These are phyloP conservation scores for Candida alai DNA, from an alignment of 805 yeast species.

Conservation along the genomic window DNA sequence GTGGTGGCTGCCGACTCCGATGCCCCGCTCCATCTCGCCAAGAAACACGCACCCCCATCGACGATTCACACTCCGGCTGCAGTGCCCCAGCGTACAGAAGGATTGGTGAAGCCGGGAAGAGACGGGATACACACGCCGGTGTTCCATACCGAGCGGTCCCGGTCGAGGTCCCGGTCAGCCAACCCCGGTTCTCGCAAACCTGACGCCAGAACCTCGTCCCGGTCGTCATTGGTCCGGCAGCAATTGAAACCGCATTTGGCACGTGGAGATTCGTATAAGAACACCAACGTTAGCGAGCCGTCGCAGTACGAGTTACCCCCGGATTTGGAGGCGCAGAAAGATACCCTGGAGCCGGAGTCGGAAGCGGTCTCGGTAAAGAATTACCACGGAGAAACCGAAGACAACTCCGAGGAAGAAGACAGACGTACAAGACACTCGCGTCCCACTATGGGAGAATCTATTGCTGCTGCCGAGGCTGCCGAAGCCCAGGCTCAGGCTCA, in stretches of 20 bases:
- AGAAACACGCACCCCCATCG: too few species aligned
- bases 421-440: conserved; percentile 37
- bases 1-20: conserved; percentile 12
- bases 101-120: neutral
- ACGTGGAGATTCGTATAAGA: conserved; percentile 72
- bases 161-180: conserved; percentile 26
- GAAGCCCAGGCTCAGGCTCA: conserved; percentile 10
- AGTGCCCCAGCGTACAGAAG: conserved; percentile 7
- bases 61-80: conserved; percentile 2
- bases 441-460: conserved; percentile 43
- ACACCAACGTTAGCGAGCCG: conserved; percentile 46
- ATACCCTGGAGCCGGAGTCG: conserved; percentile 38
- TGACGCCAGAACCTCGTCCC: conserved; percentile 15
- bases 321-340: conserved; percentile 28
- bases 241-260: conserved; percentile 57
- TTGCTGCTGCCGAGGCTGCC: conserved; percentile 41
- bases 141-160: conserved; percentile 25
- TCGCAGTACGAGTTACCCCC: conserved; percentile 42
- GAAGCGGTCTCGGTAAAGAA: conserved; percentile 11
- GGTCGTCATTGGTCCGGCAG: conserved; percentile 13
- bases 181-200: conserved; percentile 15
- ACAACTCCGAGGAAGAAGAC: conserved; percentile 29
- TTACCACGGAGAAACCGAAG: conserved; percentile 20
- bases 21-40: neutral
- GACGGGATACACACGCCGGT: conserved; percentile 32